Percentiles rank a stretch among this genome's conserved stretches.
Evolutionary conservation across 768 basidiomycete genomes (phyloP).

Genomic region (Leccinum sublutescens): DNA sequence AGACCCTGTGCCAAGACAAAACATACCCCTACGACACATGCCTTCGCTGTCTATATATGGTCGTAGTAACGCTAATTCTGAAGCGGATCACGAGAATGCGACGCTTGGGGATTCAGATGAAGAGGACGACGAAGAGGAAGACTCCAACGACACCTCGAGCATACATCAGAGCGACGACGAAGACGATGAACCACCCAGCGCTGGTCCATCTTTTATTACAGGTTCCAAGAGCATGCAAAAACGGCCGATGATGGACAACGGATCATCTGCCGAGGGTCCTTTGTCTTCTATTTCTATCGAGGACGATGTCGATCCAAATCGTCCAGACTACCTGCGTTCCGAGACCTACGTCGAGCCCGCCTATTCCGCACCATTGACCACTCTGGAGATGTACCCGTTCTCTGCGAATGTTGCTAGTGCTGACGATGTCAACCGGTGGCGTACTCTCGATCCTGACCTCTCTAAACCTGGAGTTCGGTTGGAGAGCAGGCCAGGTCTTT

Average conservation of each 20-base stretch:
- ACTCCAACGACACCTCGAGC: conserved; percentile 35
- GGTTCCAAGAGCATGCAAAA: conserved; percentile 12
- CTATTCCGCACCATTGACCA: conserved; percentile 6
- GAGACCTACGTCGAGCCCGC: conserved; percentile 7
- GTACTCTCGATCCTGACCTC: conserved; percentile 3
- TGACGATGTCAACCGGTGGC: conserved; percentile 2
- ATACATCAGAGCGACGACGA: conserved; percentile 39
- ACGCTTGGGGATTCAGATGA: conserved; percentile 33
- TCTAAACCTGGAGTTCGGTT: conserved; percentile 6
- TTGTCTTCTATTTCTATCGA: conserved; percentile 3
- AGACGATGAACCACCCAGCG: conserved; percentile 29
- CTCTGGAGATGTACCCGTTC: conserved; percentile 14
- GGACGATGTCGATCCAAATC: not conserved
- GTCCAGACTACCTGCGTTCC: conserved; percentile 6
- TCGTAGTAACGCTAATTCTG: conserved; percentile 19
- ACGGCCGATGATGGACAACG: conserved; percentile 6
- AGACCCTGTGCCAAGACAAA: conserved; percentile 14
- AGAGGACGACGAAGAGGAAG: conserved; percentile 35
- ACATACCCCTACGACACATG: conserved; percentile 46
- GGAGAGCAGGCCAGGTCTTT: conserved; percentile 43
- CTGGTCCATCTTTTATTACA: conserved; percentile 13
- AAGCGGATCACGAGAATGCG: conserved; percentile 22
- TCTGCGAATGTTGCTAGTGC: conserved; percentile 14
- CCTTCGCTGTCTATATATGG: conserved; percentile 51
- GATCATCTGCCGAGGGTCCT: not conserved